Evolutionary conservation across 163 green algal species (phyloP).

Genomic region (Prototheca stagnorum): DNA sequence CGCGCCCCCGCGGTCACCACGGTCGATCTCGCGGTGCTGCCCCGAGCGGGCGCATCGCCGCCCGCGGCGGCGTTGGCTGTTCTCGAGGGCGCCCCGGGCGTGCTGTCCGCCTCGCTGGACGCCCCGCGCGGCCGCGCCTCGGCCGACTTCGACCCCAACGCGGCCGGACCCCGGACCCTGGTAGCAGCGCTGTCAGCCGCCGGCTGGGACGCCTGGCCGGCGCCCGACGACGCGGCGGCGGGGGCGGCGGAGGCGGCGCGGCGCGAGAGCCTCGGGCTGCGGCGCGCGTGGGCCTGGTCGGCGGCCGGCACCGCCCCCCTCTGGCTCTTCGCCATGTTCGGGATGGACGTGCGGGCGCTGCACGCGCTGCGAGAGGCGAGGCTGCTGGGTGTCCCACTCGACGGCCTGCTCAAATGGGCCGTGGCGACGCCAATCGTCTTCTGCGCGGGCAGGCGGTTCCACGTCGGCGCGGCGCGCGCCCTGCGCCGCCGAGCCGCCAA

Average conservation of each 20-base stretch:
- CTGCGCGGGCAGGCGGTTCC: conserved; percentile 75
- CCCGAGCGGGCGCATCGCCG: conserved; percentile 41
- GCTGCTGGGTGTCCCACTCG: conserved; percentile 45
- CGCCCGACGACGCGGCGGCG: conserved; percentile 5
- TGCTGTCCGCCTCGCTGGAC: conserved; percentile 20
- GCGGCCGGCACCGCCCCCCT: conserved; percentile 70
- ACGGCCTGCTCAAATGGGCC: conserved; percentile 59
- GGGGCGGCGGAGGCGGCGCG: conserved; percentile 1
- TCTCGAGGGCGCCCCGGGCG: conserved; percentile 26
- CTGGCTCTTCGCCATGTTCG: conserved; percentile 42
- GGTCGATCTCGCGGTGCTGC: conserved; percentile 18
- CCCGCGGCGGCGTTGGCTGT: conserved; percentile 31
- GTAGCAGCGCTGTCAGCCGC: conserved; percentile 49
- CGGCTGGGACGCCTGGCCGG: conserved; percentile 46
- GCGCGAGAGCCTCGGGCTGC: conserved; percentile 48
- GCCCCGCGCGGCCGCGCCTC: conserved; percentile 14
- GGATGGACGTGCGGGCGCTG: conserved; percentile 8
- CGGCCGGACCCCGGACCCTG: conserved; percentile 52
- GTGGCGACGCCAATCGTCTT: conserved; percentile 88
- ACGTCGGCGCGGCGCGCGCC: conserved; percentile 44
- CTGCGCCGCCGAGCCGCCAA: conserved; percentile 49
- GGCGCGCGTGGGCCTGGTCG: conserved; percentile 29
- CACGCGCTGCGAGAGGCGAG: conserved; percentile 6
- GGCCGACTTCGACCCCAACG: conserved; percentile 36
- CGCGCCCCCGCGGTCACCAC: conserved; percentile 2